Percentiles rank a stretch among this genome's conserved stretches.
These are phyloP conservation scores for Didymella exigua DNA, from an alignment of 2,329 filamentous ascomycete genomes.

Conservation along the genomic window DNA sequence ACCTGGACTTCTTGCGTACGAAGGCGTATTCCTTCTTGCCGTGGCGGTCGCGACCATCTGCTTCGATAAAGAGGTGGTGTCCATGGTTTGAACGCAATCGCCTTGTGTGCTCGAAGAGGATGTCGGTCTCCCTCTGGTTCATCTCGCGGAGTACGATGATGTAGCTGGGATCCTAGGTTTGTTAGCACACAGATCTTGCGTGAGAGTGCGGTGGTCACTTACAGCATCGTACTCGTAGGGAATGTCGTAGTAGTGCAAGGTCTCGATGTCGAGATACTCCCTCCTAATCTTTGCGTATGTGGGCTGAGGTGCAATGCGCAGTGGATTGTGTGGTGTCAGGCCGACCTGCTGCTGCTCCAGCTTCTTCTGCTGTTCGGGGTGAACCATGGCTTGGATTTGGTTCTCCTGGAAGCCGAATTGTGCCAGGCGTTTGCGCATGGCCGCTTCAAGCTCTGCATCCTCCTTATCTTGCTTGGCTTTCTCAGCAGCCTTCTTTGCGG, in stretches of 20 bases:
- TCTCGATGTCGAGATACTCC: constrained; percentile 54
- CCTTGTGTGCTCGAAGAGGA: constrained; percentile 58
- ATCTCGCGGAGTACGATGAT: constrained; percentile 58
- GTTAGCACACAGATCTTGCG: constrained; percentile 6
- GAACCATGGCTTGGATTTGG: constrained; percentile 56
- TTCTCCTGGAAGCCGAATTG: constrained; percentile 55
- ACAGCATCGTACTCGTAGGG: constrained; percentile 56
- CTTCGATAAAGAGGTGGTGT: constrained; percentile 51
- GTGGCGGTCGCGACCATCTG: constrained; percentile 43
- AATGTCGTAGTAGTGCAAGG: constrained; percentile 55
- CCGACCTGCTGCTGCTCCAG: constrained; percentile 44
- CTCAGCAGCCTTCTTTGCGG: constrained; percentile 50
- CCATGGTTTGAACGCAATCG: constrained; percentile 46
- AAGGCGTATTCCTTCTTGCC: constrained; percentile 54
- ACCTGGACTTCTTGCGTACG: constrained; percentile 46
- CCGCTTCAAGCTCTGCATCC: constrained; percentile 52
- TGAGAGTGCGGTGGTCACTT: constrained; percentile 32
- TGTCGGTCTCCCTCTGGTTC: constrained; percentile 55
- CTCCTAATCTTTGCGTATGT: constrained; percentile 56
- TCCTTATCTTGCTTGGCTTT: constrained; percentile 49
- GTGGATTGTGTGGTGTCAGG: constrained; percentile 39
- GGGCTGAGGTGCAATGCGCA: constrained; percentile 45
- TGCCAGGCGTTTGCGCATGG: constrained; percentile 53
- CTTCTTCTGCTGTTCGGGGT: constrained; percentile 51
- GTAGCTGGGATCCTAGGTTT: constrained; percentile 50